These are phyloP conservation scores for Fusarium concolor DNA, from an alignment of 2,329 filamentous ascomycete species.

Conservation along the genomic window DNA sequence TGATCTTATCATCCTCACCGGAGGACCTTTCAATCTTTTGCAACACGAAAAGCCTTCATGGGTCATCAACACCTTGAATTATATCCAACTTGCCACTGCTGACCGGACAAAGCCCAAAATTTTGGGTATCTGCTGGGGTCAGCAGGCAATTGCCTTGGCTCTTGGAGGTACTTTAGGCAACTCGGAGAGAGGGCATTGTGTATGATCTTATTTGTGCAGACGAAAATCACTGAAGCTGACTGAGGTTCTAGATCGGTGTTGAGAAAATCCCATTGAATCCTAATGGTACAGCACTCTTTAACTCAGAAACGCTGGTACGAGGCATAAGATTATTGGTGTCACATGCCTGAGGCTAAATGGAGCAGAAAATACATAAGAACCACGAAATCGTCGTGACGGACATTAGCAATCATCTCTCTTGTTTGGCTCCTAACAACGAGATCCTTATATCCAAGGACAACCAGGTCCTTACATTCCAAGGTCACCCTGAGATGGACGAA, in stretches of 20 bases:
- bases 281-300: background rate
- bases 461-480: background rate
- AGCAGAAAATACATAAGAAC: background rate
- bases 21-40: background rate
- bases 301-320: background rate
- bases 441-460: background rate
- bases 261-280: background rate
- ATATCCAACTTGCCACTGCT: background rate
- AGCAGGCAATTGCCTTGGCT: background rate
- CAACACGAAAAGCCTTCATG: background rate
- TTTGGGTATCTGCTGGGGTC: constrained; percentile 2
- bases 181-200: background rate
- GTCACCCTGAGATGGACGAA: background rate
- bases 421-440: background rate
- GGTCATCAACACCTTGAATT: background rate
- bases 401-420: background rate
- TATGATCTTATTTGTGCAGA: background rate
- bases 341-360: background rate
- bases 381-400: background rate
- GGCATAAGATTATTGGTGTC: no score
- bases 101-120: background rate
- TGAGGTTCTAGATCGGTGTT: background rate
- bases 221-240: background rate
- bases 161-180: background rate
- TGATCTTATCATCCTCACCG: background rate